Conservation (phyloP, 176 grass and related monocot genomes). For the Juncus effusus region DNA sequence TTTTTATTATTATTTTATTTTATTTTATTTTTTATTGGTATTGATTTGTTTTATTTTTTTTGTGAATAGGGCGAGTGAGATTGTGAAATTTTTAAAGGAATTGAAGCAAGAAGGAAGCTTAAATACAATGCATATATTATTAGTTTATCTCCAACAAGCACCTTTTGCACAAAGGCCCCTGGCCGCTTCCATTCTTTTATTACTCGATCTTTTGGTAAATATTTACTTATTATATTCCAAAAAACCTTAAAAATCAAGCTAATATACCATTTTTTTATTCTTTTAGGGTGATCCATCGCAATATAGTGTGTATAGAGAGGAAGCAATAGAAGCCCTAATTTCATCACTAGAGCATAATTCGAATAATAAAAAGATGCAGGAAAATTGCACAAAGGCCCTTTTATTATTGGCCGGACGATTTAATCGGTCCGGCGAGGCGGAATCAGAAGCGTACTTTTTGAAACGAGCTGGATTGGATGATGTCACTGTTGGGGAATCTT, state of each 20-base stretch:
- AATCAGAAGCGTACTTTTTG: conserved; percentile 73
- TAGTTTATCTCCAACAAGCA: conserved; percentile 91
- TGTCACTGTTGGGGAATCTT: conserved; percentile 53
- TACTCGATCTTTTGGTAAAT: conserved; percentile 88
- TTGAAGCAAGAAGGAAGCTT: conserved; percentile 62
- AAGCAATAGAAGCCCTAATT: conserved; percentile 68
- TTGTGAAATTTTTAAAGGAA: conserved; percentile 68
- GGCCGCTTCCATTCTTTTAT: conserved; percentile 72
- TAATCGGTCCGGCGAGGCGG: conserved; percentile 62
- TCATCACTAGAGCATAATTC: conserved; percentile 57
- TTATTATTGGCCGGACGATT: conserved; percentile 74
- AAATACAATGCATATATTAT: conserved; percentile 86
- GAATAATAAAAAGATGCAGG: conserved; percentile 60
- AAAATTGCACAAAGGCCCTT: conserved; percentile 73
- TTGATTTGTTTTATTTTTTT: conserved; percentile 22
- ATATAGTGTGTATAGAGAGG: conserved; percentile 84
- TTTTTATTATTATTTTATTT: no score
- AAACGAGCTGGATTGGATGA: conserved; percentile 79
- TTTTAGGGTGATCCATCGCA: conserved; percentile 91
- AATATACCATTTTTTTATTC: conserved; percentile 16
- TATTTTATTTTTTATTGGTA: background rate
- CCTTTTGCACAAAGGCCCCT: conserved; percentile 69
- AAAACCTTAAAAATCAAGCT: background rate
- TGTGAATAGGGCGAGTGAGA: conserved; percentile 63
- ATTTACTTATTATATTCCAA: conserved; percentile 1